Evolutionary conservation across 1,139 yeast genomes (phyloP).

Genomic region (Casaregolazyma suthepensis): DNA sequence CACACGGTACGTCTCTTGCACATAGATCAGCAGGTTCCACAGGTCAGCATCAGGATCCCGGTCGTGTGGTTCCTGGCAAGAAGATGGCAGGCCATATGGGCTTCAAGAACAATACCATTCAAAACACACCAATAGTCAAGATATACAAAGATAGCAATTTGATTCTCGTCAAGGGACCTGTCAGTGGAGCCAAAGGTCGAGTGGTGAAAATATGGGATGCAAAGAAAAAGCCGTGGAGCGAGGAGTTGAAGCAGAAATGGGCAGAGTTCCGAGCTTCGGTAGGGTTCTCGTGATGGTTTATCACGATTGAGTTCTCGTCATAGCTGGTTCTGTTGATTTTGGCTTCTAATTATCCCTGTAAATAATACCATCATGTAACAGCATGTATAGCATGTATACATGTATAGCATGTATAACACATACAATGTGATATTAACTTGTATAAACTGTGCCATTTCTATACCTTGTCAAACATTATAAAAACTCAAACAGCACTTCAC

Average conservation of each 20-base stretch:
- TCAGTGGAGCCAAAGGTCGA: conserved; percentile 83
- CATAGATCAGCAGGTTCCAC: conserved; percentile 98
- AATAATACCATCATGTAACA: no score
- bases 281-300: background rate
- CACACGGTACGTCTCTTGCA: conserved; percentile 93
- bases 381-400: no score
- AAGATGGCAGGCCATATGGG: conserved; percentile 99
- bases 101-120: conserved; percentile 62
- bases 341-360: no score
- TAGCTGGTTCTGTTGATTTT: no score
- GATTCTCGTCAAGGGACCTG: conserved; percentile 78
- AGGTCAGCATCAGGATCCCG: conserved; percentile 94
- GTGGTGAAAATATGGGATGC: conserved; percentile 78
- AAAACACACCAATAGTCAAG: conserved; percentile 70
- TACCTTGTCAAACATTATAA: no score
- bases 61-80: conserved; percentile 93
- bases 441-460: no score
- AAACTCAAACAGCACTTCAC: background rate
- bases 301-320: no score
- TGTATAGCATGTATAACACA: no score
- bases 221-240: conserved; percentile 35
- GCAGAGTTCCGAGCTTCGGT: conserved; percentile 1
- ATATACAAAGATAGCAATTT: conserved; percentile 78
- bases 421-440: no score
- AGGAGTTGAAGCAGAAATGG: conserved; percentile 8